A percentile compares a stretch with the other conserved stretches of the same genome.
phyloP scores from a whole-genome alignment of 176 grass and related monocot genomes.

The Oryza brachyantha region DNA sequence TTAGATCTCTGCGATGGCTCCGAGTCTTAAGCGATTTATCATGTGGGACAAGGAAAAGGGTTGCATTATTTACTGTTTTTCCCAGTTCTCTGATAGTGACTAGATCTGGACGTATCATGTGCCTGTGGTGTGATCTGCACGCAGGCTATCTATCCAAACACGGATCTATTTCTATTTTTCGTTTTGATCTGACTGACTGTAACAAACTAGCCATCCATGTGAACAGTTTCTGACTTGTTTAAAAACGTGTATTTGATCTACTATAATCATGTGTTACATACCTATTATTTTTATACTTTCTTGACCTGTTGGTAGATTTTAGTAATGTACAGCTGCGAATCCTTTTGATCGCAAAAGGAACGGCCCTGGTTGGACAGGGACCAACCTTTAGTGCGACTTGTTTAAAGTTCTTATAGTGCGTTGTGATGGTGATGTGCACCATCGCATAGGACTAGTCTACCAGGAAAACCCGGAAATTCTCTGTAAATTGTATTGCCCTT shows the following conservation, averaged over 20 bases:
- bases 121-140: neutral
- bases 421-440: neutral
- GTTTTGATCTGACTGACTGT: neutral
- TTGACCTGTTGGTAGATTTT: neutral
- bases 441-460: neutral
- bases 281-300: neutral
- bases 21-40: constrained; percentile 12
- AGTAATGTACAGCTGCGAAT: neutral
- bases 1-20: neutral
- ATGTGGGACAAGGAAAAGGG: neutral
- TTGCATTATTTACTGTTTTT: neutral
- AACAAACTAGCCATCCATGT: no score
- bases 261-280: no score
- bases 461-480: neutral
- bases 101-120: constrained; percentile 4
- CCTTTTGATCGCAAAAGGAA: neutral
- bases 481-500: neutral
- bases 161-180: neutral
- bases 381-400: neutral
- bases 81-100: neutral
- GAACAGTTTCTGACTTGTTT: neutral
- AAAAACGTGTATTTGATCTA: neutral
- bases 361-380: neutral
- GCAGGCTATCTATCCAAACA: neutral
- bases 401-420: neutral